Conservation (phyloP, 768 basidiomycete genomes). For the Leccinum arenicola region DNA sequence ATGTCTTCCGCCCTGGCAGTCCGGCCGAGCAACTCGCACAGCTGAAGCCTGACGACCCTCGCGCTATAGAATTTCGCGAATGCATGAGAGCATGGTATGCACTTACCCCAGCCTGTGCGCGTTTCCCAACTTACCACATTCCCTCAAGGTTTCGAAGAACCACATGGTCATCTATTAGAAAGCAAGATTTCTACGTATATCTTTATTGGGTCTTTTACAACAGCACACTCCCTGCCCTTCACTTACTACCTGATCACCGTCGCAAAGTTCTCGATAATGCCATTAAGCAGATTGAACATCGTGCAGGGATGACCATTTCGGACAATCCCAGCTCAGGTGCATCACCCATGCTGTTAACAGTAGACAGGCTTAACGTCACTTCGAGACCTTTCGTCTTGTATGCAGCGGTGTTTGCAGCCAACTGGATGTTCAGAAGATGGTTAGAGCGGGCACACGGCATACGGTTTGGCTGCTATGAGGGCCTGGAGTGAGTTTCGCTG, state of each 20-base stretch:
- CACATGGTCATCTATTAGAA: conserved; percentile 69
- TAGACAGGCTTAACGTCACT: conserved; percentile 71
- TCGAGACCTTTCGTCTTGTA: conserved; percentile 72
- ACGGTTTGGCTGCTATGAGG: conserved; percentile 49
- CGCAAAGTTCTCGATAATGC: conserved; percentile 55
- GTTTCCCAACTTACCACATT: background rate
- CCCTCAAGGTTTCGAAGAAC: conserved; percentile 62
- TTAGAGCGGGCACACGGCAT: conserved; percentile 43
- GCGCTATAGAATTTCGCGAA: conserved; percentile 72
- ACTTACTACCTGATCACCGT: conserved; percentile 45
- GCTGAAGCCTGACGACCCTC: conserved; percentile 62
- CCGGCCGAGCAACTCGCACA: conserved; percentile 56
- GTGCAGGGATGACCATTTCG: conserved; percentile 62
- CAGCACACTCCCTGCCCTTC: conserved; percentile 51
- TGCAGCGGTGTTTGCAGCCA: conserved; percentile 45
- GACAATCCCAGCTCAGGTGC: conserved; percentile 54
- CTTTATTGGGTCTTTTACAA: conserved; percentile 85
- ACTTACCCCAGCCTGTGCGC: background rate
- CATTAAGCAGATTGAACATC: conserved; percentile 63
- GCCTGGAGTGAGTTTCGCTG: conserved; percentile 57
- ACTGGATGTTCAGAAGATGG: conserved; percentile 44
- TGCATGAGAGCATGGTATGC: conserved; percentile 54
- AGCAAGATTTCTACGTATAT: conserved; percentile 66
- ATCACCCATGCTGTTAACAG: conserved; percentile 62
- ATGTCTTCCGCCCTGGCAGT: conserved; percentile 51